Conservation (phyloP, 768 basidiomycete genomes). For the Macrolepiota albuminosa region DNA sequence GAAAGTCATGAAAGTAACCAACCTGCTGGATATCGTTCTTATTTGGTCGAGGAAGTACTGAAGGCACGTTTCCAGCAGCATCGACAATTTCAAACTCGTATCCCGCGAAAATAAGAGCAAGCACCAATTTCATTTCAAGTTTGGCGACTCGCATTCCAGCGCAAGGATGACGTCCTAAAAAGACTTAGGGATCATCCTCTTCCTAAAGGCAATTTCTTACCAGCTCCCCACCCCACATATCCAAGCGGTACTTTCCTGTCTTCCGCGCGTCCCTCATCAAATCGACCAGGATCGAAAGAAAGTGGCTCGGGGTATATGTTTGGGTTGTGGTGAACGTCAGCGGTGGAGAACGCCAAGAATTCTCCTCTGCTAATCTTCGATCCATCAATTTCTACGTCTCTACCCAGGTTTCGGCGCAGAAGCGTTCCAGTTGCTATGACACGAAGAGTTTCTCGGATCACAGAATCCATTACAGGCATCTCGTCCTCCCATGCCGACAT, state of each 20-base stretch:
- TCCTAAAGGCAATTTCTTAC: conserved; percentile 14
- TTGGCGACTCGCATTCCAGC: conserved; percentile 35
- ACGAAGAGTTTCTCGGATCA: conserved; percentile 36
- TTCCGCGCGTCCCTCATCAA: conserved; percentile 26
- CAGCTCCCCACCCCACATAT: conserved; percentile 37
- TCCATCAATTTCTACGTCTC: conserved; percentile 24
- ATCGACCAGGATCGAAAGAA: conserved; percentile 32
- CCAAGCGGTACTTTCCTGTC: conserved; percentile 28
- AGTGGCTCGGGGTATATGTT: conserved; percentile 29
- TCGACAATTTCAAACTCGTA: conserved; percentile 34
- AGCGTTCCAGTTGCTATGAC: conserved; percentile 23
- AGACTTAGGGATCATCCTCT: not conserved
- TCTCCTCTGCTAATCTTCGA: conserved; percentile 25
- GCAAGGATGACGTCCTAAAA: conserved; percentile 33
- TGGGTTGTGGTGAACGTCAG: conserved; percentile 31
- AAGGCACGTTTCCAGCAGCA: conserved; percentile 20
- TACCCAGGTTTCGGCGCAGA: conserved; percentile 30
- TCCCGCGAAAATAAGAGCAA: conserved; percentile 27
- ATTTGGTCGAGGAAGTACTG: conserved; percentile 23
- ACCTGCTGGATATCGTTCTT: conserved; percentile 30
- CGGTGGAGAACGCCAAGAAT: conserved; percentile 28
- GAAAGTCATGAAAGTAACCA: not conserved
- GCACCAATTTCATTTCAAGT: conserved; percentile 32
- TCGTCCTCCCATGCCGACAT: conserved; percentile 35
- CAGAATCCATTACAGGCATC: conserved; percentile 31